Base-by-base conservation (phyloP, 1,284 basidiomycete species). In the Phellopilus nigrolimitatus region DNA sequence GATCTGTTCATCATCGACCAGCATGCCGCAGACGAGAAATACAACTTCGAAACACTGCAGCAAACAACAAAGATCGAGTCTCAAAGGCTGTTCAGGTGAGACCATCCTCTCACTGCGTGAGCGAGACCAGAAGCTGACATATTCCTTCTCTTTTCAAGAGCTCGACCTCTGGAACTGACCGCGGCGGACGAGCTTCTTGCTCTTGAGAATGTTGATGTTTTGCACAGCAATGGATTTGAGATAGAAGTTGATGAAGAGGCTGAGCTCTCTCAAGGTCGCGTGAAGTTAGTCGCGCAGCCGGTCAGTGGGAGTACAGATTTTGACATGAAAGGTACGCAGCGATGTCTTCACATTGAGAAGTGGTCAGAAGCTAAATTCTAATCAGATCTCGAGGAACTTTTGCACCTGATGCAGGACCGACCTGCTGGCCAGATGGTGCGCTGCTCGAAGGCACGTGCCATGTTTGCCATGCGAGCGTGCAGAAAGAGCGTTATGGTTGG, bases 381-480 rank as follows among this genome's bases (percentile, higher is more conserved):
- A 25, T 7, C 62, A 95, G 95, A 99, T 68, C 74, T 99, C n/a
- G 95, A 97, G 66, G 95, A 99, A 62, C 76, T 99, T 10, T 76
- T 99, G 7, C 83, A 93, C 59, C 70, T 93, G 27, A 76, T 99
- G 67, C 79, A 82, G 33, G 92, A 97, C 59, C 73, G 76, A 7
- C 84, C 87, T 0, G 68, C 75, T 0, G 87, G 88, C 1, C 82
- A 86, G 58, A 88, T 90, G 76, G 87, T 95, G 0, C 76, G 93
- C 34, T 95, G 91, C 64, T 87, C 87, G 7, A 99, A 97, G 66
- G 92, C 90, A n/a, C 78, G 94, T 13, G 76, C 83, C 6, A 97
- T 99, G 93, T 97, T 99, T 64, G 97, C 97, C 0, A 91, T 85
- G 75, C 80, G 95, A 37, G 97, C 97, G 0, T 99, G 97, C 67